A percentile compares a stretch with the other conserved stretches of the same genome.
These are phyloP conservation scores for Zizania palustris DNA, from an alignment of 202 grass and related monocot genomes.

Conservation along the genomic window DNA sequence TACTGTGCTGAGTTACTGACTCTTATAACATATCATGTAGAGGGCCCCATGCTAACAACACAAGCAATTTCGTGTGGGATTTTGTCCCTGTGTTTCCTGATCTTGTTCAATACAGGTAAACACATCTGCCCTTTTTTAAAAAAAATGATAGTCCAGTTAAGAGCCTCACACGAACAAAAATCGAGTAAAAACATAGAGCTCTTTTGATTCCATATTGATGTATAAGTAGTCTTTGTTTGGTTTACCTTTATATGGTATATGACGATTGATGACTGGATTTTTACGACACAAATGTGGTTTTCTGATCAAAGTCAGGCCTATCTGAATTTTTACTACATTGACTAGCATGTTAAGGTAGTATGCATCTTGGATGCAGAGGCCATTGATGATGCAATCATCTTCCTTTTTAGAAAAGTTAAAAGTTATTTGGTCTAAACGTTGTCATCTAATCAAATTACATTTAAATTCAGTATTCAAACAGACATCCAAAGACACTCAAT, in stretches of 20 bases:
- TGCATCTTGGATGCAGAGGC: too few species aligned
- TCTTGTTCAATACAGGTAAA: conserved; percentile 54
- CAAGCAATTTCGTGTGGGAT: conserved; percentile 47
- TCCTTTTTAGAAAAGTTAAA: not conserved
- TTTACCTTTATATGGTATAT: conserved; percentile 15
- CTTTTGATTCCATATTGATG: not conserved
- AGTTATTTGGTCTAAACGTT: not conserved
- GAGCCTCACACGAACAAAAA: not conserved
- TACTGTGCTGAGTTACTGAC: conserved; percentile 30
- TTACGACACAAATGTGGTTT: not conserved
- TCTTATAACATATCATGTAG: conserved; percentile 40
- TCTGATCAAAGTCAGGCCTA: not conserved
- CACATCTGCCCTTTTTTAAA: conserved; percentile 13
- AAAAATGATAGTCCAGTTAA: not conserved
- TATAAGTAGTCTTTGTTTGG: not conserved
- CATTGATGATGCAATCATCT: too few species aligned
- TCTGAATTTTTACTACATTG: too few species aligned
- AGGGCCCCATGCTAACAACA: conserved; percentile 41
- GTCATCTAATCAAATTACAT: not conserved
- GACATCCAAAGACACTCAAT: conserved; percentile 26
- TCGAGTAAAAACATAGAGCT: not conserved
- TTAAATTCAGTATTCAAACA: conserved; percentile 8
- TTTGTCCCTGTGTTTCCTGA: conserved; percentile 50
- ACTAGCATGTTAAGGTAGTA: too few species aligned
- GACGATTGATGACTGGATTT: not conserved